A percentile compares a stretch with the other conserved stretches of the same genome.
phyloP scores from a whole-genome alignment of 2,329 filamentous ascomycete genomes.

The Pseudogymnoascus sp. region DNA sequence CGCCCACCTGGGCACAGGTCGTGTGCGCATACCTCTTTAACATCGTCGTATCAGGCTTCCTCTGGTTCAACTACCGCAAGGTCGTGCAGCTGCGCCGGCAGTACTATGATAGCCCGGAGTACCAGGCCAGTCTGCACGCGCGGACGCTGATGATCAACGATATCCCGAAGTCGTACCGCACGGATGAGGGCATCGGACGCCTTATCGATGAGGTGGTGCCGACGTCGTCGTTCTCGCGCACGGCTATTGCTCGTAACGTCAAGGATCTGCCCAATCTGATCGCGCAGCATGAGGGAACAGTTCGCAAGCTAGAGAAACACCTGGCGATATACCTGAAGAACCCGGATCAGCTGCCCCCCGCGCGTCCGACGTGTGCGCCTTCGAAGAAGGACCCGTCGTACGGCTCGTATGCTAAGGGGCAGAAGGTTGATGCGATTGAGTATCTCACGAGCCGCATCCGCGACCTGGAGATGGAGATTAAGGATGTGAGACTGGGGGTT shows the following conservation, averaged over 20 bases:
- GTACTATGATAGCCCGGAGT: constrained; percentile 81
- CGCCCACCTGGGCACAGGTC: constrained; percentile 50
- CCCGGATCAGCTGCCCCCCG: constrained; percentile 67
- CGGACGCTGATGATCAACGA: constrained; percentile 69
- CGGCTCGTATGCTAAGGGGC: constrained; percentile 52
- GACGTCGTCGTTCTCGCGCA: constrained; percentile 68
- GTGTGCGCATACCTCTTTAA: constrained; percentile 59
- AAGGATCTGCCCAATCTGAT: constrained; percentile 83
- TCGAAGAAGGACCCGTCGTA: constrained; percentile 70
- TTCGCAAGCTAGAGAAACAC: constrained; percentile 73
- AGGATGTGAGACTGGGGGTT: constrained; percentile 69
- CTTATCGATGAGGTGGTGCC: constrained; percentile 75
- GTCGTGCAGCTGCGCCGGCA: constrained; percentile 61
- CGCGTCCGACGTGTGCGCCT: constrained; percentile 69
- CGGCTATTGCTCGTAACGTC: constrained; percentile 82
- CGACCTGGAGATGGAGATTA: constrained; percentile 74
- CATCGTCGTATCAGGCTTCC: constrained; percentile 64
- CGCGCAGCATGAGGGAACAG: constrained; percentile 69
- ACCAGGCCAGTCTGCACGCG: constrained; percentile 79
- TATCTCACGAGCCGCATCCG: constrained; percentile 82
- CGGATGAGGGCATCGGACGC: constrained; percentile 78
- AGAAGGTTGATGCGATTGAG: constrained; percentile 88
- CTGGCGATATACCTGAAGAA: constrained; percentile 87
- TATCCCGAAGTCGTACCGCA: constrained; percentile 65
- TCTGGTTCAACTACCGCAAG: constrained; percentile 85